Evolutionary conservation across 805 yeast species (phyloP), one percentile per base, ranked within the genome.

Genomic region (Brettanomyces sp.): DNA sequence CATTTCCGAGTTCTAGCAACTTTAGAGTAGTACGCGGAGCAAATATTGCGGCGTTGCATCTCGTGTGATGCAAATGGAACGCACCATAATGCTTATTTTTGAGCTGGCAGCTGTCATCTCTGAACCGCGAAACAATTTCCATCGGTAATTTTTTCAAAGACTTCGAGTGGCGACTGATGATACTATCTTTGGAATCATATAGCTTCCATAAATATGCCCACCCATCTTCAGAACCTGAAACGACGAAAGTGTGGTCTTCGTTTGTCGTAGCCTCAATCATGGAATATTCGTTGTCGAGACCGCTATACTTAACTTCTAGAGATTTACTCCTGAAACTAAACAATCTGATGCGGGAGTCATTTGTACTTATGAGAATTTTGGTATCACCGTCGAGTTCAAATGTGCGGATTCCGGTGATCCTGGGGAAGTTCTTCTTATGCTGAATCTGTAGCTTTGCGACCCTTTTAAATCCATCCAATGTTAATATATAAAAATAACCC

Each of bases 151-250:
- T 21, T 33, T 22, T 41, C 32, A 37, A 28, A 18, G 53, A 53
- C 49, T 54, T 66, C 46, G 50, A 56, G 32, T 59, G 63, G 44
- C 25, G 21, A 48, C 11, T 18, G 12, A 18, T 32, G 22, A 36
- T 38, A 39, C 40, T 46, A 22, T 47, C 44, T 8, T 47, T 40
- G 9, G 39, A 36, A 42, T 47, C 50, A 23, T 44, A 40, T 47
- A 73, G 62, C 46, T 74, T 73, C 98, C 98, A 91, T 11, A 86
- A 66, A 57, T 89, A 90, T 12, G 85, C 77, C 80, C 89, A 80
- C 53, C 85, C 87, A 64, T 90, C 93, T 59, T 90, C 96, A 11
- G 95, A 84, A 0, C 95, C 95, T 6, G 85, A 72, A 7, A 89
- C 72, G 5, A 89, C 73, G 56, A 76, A 77, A 11, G 65, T 56